phyloP scores from a whole-genome alignment of 148 eudicot species.

The Chenopodium berlandieri region DNA sequence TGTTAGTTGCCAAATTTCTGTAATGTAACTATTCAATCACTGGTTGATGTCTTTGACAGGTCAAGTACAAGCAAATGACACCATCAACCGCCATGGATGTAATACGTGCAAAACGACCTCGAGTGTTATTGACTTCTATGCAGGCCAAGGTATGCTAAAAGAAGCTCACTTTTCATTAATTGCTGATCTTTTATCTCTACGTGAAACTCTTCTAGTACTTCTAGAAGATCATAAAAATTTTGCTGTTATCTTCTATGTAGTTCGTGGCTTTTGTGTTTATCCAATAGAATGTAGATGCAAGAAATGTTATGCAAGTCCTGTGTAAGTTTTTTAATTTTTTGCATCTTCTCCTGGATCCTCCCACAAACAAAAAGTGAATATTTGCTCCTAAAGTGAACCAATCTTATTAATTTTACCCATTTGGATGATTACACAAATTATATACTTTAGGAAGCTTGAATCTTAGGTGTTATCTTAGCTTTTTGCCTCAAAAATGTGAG shows the following conservation, averaged over 20 bases:
- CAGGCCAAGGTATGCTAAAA: constrained; percentile 53
- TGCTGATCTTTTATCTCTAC: not conserved
- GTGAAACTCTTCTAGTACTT: not conserved
- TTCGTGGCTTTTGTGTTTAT: not conserved
- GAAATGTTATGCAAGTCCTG: not conserved
- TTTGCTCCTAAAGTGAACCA: too few relatives aligned
- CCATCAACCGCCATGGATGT: constrained; percentile 62
- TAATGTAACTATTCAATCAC: not conserved
- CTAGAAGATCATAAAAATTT: not conserved
- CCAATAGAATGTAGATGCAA: not conserved
- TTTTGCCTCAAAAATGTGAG: too few relatives aligned
- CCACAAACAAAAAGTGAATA: too few relatives aligned
- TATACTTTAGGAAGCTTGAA: too few relatives aligned
- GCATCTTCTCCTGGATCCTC: too few relatives aligned
- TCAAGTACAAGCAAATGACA: constrained; percentile 58
- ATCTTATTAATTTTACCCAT: too few relatives aligned
- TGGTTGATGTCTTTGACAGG: constrained; percentile 34
- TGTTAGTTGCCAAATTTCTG: not conserved
- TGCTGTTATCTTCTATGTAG: not conserved
- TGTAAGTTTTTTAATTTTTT: too few relatives aligned
- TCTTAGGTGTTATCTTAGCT: too few relatives aligned
- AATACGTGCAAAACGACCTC: constrained; percentile 64
- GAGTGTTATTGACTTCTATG: constrained; percentile 63
- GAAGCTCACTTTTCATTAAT: not conserved
- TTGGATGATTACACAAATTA: too few relatives aligned